Evolutionary conservation across 768 basidiomycete genomes (phyloP).

Genomic region (Xerocomus potaroensis): DNA sequence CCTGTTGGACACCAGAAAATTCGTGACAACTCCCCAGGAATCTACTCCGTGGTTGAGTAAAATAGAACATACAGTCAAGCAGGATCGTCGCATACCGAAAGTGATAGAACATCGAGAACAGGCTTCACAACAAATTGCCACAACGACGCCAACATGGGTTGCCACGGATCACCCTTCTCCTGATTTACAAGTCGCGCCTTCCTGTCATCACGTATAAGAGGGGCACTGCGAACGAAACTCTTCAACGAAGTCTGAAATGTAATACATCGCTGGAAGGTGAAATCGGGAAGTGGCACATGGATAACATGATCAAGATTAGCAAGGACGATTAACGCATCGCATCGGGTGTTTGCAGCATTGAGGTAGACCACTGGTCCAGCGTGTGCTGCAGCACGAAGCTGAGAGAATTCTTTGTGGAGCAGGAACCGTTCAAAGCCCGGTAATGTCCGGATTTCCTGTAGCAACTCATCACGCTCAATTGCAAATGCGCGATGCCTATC

Average conservation of each 20-base stretch:
- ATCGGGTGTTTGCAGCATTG: background rate
- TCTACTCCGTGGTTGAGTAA: background rate
- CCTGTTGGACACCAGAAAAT: background rate
- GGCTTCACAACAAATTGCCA: background rate
- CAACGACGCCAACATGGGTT: background rate
- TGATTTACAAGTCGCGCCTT: too few species aligned
- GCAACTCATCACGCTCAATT: too few species aligned
- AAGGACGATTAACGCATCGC: background rate
- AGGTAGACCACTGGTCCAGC: background rate
- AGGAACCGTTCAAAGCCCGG: background rate
- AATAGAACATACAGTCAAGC: background rate
- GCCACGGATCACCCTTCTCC: too few species aligned
- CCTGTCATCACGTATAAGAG: too few species aligned
- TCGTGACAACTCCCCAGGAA: background rate
- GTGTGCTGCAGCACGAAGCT: background rate
- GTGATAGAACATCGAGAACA: background rate
- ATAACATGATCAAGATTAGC: background rate
- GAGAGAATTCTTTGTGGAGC: too few species aligned
- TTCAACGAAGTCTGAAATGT: too few species aligned
- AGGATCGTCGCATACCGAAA: background rate
- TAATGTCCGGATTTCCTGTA: too few species aligned
- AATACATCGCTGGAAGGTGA: background rate
- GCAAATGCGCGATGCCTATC: too few species aligned
- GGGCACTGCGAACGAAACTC: too few species aligned
- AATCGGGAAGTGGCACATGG: background rate